Evolutionary conservation across 2,329 filamentous ascomycete species (phyloP).

Genomic region (Apiospora malaysiana): DNA sequence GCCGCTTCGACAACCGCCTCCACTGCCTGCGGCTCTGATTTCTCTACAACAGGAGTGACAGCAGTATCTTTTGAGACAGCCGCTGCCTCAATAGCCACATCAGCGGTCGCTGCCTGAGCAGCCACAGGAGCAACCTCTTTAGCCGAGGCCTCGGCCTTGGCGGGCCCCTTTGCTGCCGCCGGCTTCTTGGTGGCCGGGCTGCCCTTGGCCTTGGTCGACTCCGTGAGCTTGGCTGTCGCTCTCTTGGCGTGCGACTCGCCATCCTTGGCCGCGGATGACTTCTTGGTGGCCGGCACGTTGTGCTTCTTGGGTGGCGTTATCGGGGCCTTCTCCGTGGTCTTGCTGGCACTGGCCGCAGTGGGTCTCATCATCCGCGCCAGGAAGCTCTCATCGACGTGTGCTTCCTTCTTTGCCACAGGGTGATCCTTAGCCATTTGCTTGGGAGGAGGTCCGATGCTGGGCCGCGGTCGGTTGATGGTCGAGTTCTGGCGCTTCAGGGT

Average conservation of each 20-base stretch:
- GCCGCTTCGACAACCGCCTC: constrained; percentile 22
- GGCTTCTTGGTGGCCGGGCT: constrained; percentile 29
- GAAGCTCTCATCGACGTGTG: constrained; percentile 71
- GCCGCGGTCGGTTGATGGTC: constrained; percentile 50
- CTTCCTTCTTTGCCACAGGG: constrained; percentile 54
- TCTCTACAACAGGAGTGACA: constrained; percentile 24
- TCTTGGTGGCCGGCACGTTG: constrained; percentile 24
- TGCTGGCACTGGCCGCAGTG: constrained; percentile 71
- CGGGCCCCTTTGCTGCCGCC: constrained; percentile 11
- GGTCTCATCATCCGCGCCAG: constrained; percentile 84
- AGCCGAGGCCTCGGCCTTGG: constrained; percentile 30
- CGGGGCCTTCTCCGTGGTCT: constrained; percentile 67
- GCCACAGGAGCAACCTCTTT: constrained; percentile 35
- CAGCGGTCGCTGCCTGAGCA: constrained; percentile 26
- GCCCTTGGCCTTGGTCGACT: constrained; percentile 2
- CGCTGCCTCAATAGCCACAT: constrained; percentile 25
- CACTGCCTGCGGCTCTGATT: constrained; percentile 22
- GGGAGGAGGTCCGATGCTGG: constrained; percentile 63
- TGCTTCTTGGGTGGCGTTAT: constrained; percentile 55
- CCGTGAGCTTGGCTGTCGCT: background rate
- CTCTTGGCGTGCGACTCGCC: constrained; percentile 1
- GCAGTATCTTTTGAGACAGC: constrained; percentile 24
- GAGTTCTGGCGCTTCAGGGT: constrained; percentile 53
- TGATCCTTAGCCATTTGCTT: constrained; percentile 60
- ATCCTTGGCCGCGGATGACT: constrained; percentile 17